Evolutionary conservation across 2,329 filamentous ascomycete species (phyloP).

Genomic region (Pseudogymnoascus sp.): DNA sequence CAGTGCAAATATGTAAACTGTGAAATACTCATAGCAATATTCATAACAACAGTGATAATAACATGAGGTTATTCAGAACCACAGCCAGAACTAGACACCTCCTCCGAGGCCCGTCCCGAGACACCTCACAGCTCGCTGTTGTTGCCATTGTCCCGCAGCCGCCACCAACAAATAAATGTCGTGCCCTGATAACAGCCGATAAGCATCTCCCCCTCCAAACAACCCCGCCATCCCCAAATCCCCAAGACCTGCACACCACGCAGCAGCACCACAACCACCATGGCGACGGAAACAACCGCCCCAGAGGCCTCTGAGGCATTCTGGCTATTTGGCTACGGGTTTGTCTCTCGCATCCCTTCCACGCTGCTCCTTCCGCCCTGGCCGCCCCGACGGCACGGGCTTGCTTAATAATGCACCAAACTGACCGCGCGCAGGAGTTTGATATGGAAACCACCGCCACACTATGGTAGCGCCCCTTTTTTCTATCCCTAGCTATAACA

Average conservation of each 20-base stretch:
- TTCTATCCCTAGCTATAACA: not conserved
- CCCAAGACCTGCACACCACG: not conserved
- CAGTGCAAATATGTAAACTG: not conserved
- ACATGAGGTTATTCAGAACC: not conserved
- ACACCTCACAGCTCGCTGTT: not conserved
- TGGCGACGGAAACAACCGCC: not conserved
- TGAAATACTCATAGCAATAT: not conserved
- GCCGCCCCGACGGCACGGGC: not conserved
- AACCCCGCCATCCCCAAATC: not conserved
- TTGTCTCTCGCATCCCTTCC: conserved; percentile 26
- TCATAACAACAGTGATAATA: not conserved
- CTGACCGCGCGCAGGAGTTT: conserved; percentile 55
- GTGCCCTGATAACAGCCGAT: conserved; percentile 1
- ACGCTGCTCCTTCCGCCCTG: not conserved
- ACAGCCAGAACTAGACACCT: not conserved
- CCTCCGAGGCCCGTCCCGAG: not conserved
- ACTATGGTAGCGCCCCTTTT: conserved; percentile 60
- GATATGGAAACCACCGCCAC: conserved; percentile 96
- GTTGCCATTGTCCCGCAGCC: not conserved
- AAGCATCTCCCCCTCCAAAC: not conserved
- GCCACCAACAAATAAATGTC: not conserved
- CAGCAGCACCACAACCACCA: not conserved
- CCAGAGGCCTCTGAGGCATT: conserved; percentile 47
- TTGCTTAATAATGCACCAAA: not conserved
- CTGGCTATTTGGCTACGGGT: conserved; percentile 98